Percentiles rank a stretch among this genome's conserved stretches.
These are phyloP conservation scores for Candida sanyaensis DNA, from an alignment of 1,139 yeast species.

Conservation along the genomic window DNA sequence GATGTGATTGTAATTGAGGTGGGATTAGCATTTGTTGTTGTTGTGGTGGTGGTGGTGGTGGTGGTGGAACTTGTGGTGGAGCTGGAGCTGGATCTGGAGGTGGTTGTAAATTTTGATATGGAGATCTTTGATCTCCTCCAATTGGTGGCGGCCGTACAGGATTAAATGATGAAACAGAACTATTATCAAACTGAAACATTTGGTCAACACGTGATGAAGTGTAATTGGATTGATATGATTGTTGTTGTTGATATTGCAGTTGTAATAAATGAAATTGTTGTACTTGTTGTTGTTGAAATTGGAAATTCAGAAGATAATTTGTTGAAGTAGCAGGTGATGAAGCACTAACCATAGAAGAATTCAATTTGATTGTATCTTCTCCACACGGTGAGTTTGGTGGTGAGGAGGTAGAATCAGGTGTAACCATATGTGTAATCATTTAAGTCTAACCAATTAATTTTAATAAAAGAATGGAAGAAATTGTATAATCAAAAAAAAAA, in stretches of 20 bases:
- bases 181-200: conserved; percentile 5
- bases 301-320: not conserved
- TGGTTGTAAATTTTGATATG: conserved; percentile 3
- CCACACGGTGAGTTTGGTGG: conserved; percentile 19
- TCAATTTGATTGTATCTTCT: conserved; percentile 27
- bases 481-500: conserved; percentile 1
- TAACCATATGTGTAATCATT: conserved; percentile 10
- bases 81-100: conserved; percentile 1
- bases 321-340: conserved; percentile 14
- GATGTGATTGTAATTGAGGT: not conserved
- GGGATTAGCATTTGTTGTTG: conserved; percentile 2
- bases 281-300: conserved; percentile 3
- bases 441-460: not conserved
- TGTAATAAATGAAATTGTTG: conserved; percentile 6
- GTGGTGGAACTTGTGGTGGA: conserved; percentile 5
- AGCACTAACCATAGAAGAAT: conserved; percentile 21
- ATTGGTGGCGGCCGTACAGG: conserved; percentile 4
- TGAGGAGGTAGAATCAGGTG: conserved; percentile 11
- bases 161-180: not conserved
- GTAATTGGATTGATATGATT: not conserved
- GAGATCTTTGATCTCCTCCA: not conserved
- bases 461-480: not conserved
- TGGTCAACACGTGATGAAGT: conserved; percentile 4
- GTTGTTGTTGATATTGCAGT: conserved; percentile 6
- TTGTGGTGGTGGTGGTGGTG: conserved; percentile 2